phyloP scores from a whole-genome alignment of 805 yeast species.

The Komagataella ulmi region DNA sequence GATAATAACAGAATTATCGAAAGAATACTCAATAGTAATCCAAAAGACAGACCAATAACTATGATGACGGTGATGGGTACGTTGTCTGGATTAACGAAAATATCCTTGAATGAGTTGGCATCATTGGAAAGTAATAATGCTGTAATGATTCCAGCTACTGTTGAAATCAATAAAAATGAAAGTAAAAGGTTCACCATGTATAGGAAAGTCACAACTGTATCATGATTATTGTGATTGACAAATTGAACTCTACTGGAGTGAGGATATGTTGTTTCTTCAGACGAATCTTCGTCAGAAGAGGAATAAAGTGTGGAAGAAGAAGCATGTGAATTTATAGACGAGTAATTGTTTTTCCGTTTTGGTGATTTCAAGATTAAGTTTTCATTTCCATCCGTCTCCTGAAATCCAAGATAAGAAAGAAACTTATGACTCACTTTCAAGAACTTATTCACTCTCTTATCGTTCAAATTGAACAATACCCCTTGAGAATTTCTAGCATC shows the following conservation, averaged over 20 bases:
- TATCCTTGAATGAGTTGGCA: neutral
- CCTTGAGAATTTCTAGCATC: neutral
- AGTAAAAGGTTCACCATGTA: constrained; percentile 1
- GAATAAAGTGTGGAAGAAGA: neutral
- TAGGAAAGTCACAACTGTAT: constrained; percentile 2
- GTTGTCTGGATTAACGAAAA: neutral
- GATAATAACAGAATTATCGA: neutral
- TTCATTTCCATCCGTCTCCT: neutral
- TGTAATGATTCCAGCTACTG: neutral
- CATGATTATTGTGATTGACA: neutral
- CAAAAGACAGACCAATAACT: neutral
- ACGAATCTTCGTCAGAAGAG: neutral
- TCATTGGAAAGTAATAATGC: neutral
- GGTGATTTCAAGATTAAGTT: neutral
- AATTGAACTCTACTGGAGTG: neutral
- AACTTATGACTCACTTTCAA: neutral
- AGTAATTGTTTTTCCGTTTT: neutral
- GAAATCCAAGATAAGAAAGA: neutral
- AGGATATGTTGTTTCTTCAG: neutral
- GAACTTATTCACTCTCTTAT: neutral
- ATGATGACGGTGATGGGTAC: neutral
- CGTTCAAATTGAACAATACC: neutral
- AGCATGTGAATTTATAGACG: neutral
- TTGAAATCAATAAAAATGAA: constrained; percentile 1
- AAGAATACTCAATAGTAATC: neutral